A percentile compares a stretch with the other conserved stretches of the same genome.
These are phyloP conservation scores for Dactylis glomerata DNA, from an alignment of 176 grass and related monocot species.

Conservation along the genomic window DNA sequence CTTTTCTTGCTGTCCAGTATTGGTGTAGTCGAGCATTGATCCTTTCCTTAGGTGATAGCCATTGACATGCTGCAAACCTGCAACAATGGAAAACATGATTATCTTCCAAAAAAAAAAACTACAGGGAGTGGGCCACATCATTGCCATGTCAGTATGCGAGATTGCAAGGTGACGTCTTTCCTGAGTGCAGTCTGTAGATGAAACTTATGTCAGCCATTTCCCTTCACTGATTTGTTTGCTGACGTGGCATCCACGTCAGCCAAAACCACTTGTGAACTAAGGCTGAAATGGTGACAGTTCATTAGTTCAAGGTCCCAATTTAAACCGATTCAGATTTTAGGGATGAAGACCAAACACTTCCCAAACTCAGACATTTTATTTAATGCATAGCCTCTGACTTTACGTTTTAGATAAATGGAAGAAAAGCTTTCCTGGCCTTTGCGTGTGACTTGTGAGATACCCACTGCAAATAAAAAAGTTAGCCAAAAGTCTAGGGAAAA, in stretches of 20 bases:
- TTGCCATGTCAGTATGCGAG: neutral
- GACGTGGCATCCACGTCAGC: neutral
- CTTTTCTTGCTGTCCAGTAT: neutral
- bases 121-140: neutral
- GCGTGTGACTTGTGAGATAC: neutral
- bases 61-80: neutral
- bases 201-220: neutral
- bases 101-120: neutral
- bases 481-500: neutral
- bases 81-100: neutral
- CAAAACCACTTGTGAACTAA: neutral
- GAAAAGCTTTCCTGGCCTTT: neutral
- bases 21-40: neutral
- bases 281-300: neutral
- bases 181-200: neutral
- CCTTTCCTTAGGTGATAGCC: neutral
- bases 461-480: too few species aligned
- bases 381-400: neutral
- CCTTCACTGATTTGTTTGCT: neutral
- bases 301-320: neutral
- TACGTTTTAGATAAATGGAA: too few species aligned
- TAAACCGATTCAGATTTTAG: neutral
- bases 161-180: neutral
- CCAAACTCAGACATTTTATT: neutral
- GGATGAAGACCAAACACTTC: neutral